phyloP scores from a whole-genome alignment of 805 yeast species.

The Candida railenensis region DNA sequence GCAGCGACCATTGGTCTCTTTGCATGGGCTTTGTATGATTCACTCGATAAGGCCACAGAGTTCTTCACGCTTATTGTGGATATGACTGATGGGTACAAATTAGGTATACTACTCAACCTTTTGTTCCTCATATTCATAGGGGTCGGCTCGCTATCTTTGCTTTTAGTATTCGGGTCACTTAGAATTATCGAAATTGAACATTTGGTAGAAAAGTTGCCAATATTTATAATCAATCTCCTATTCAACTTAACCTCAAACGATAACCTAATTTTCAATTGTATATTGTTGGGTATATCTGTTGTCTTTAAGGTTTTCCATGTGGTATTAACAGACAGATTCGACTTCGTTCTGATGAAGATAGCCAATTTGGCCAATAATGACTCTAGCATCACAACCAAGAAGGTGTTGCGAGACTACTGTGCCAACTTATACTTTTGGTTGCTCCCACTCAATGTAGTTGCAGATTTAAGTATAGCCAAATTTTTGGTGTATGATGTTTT shows the following conservation, averaged over 20 bases:
- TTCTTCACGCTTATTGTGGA: conserved; percentile 23
- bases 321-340: conserved; percentile 58
- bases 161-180: conserved; percentile 68
- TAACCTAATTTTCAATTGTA: conserved; percentile 52
- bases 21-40: conserved; percentile 21
- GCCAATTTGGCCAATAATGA: conserved; percentile 22
- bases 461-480: conserved; percentile 54
- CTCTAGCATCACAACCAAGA: conserved; percentile 9
- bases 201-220: conserved; percentile 34
- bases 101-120: conserved; percentile 27
- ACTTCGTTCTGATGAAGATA: conserved; percentile 30
- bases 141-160: conserved; percentile 44
- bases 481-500: conserved; percentile 57
- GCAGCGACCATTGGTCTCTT: conserved; percentile 18
- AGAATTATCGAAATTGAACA: conserved; percentile 77
- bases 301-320: conserved; percentile 71
- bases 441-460: conserved; percentile 39
- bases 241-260: conserved; percentile 63
- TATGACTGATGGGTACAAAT: conserved; percentile 29
- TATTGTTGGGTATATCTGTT: conserved; percentile 28
- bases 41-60: conserved; percentile 19
- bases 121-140: conserved; percentile 19
- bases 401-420: conserved; percentile 31
- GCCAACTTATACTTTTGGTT: conserved; percentile 45
- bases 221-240: conserved; percentile 48